A percentile compares a stretch with the other conserved stretches of the same genome.
Conservation (phyloP, 2,329 filamentous ascomycete species). For the Hypomyces perniciosus region DNA sequence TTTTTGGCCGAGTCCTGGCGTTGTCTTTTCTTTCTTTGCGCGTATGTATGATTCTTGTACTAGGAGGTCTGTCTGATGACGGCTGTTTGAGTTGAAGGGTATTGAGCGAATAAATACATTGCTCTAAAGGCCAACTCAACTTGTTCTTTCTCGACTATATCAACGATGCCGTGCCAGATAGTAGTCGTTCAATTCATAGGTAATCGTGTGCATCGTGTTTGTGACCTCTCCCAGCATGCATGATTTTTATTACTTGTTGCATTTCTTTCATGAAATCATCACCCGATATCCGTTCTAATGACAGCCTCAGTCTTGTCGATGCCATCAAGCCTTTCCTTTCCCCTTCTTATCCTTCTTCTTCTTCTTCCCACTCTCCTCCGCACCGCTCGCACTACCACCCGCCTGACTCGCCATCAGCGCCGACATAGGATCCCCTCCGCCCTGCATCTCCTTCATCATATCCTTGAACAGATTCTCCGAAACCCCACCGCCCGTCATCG, state of each 20-base stretch:
- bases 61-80: too few species aligned
- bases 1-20: not conserved
- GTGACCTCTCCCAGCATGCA: not conserved
- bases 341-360: constrained; percentile 49
- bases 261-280: not conserved
- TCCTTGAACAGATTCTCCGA: constrained; percentile 93
- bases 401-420: constrained; percentile 35
- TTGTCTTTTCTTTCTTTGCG: not conserved
- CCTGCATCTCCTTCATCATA: constrained; percentile 89
- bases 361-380: constrained; percentile 21
- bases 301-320: too few species aligned
- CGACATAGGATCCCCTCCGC: constrained; percentile 40
- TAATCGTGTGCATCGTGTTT: not conserved
- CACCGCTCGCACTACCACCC: constrained; percentile 22
- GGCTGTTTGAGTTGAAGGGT: not conserved
- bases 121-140: not conserved
- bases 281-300: not conserved
- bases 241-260: not conserved
- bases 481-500: constrained; percentile 86
- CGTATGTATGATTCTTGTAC: constrained; percentile 4
- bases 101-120: not conserved
- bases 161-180: too few species aligned
- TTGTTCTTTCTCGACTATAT: too few species aligned
- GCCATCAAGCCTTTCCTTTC: constrained; percentile 29
- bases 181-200: too few species aligned